Conservation (phyloP, 495 filamentous ascomycete genomes). For the Annulohypoxylon stygium region DNA sequence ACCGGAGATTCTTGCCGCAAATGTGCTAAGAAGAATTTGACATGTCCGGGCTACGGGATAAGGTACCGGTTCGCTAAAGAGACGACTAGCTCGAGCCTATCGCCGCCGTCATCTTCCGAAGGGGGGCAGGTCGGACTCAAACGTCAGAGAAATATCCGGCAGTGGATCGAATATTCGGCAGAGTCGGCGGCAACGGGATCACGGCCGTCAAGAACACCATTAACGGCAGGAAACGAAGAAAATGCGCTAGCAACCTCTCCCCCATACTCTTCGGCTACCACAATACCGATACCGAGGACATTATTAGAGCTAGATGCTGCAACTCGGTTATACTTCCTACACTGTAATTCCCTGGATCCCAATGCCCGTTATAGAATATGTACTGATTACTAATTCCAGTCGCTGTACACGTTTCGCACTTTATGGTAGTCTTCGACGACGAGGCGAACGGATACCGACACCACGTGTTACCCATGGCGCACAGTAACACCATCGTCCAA, state of each 20-base stretch:
- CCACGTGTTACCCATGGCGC: constrained; percentile 23
- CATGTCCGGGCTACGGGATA: constrained; percentile 26
- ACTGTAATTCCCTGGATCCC: constrained; percentile 6
- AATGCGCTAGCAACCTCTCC: background rate
- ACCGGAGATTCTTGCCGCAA: constrained; percentile 22
- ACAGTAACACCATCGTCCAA: constrained; percentile 14
- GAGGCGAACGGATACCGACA: constrained; percentile 27
- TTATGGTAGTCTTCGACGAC: constrained; percentile 26
- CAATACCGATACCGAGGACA: background rate
- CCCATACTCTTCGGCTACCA: background rate
- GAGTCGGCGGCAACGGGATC: constrained; percentile 1
- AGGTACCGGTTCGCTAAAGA: constrained; percentile 32
- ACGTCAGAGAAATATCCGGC: background rate
- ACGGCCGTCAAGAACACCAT: background rate
- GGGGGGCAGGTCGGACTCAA: background rate
- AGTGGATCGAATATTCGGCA: constrained; percentile 16
- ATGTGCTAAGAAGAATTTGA: constrained; percentile 25
- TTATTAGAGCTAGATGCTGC: constrained; percentile 5
- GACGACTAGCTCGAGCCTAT: constrained; percentile 12
- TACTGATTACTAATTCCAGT: constrained; percentile 11
- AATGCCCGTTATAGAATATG: background rate
- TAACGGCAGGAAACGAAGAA: background rate
- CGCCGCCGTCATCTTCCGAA: background rate
- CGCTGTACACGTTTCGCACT: constrained; percentile 16
- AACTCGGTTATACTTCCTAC: constrained; percentile 6